Evolutionary conservation across 164 flowering plant genomes (phyloP), one percentile per base, ranked within the genome.

Genomic region (Umbilicus rupestris): DNA sequence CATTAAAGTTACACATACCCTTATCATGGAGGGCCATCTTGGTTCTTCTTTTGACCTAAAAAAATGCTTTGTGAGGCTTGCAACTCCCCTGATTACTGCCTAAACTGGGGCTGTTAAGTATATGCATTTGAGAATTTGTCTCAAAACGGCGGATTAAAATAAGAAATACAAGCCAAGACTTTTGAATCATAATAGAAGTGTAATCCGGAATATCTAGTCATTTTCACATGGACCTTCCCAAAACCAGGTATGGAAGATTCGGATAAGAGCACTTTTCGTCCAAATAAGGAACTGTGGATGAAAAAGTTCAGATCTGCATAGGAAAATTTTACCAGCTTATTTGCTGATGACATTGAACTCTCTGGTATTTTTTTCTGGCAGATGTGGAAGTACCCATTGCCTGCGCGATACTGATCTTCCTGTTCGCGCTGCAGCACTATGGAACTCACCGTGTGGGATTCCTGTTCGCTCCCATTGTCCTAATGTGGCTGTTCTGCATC

Each of bases 391-490:
- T 92, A 39, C 92, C 95, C 12, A 71, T 77, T 64, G 88, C 93
- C 57, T 92, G 96, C 69, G 71, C 76, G 19, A 87, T 89, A 68
- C 76, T 92, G 78, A 74, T 87, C 68, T 79, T 82, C 62, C 71
- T 92, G 73, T 92, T 92, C 64, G 73, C 84, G 3, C 84, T 92
- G 52, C 95, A 92, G 78, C 95, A 85, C 70, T 89, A 80, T 67
- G 98, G 96, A 58, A 89, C 98, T 4, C 95, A 85, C 69, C 78
- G 86, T 8, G 79, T 92, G 17, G 96, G 95, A 20, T 86, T 85
- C 65, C 69, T 92, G 46, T 92, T 89, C 74, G 98, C 98, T 3
- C 98, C 98, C 1, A 67, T 92, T 62, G 85, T 92, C 39, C 69
- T 84, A 41, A 52, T 80, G 19, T 92, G 98, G 98, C 93, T 92